These are phyloP conservation scores for Heteromeles arbutifolia DNA, from an alignment of 306 rosid species.

Conservation along the genomic window DNA sequence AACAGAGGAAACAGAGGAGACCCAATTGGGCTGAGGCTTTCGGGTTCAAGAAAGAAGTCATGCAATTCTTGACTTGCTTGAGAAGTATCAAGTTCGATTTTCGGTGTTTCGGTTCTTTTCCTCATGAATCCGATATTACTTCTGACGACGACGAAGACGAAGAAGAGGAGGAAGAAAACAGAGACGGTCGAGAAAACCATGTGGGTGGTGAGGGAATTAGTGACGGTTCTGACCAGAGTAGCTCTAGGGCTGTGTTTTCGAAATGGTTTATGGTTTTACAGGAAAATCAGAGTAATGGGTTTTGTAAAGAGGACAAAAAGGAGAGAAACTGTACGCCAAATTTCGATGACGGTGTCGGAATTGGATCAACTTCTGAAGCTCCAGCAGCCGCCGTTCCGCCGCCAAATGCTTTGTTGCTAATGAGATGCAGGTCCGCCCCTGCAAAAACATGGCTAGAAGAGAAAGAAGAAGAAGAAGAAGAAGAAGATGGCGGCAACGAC, in stretches of 20 bases:
- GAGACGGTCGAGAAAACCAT: slow-evolving; percentile 13
- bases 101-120: slow-evolving; percentile 65
- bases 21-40: slow-evolving; percentile 52
- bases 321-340: slow-evolving; percentile 2
- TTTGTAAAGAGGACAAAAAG: slow-evolving; percentile 23
- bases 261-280: slow-evolving; percentile 91
- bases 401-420: slow-evolving; percentile 73
- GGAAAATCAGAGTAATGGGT: slow-evolving; percentile 39
- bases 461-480: slow-evolving; percentile 14
- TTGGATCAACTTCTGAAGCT: not conserved
- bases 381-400: slow-evolving; percentile 46
- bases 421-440: slow-evolving; percentile 96
- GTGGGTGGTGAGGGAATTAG: slow-evolving; percentile 17
- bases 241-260: slow-evolving; percentile 53
- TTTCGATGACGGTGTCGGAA: not conserved
- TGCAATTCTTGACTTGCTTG: slow-evolving; percentile 78
- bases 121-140: slow-evolving; percentile 33
- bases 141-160: slow-evolving; percentile 49
- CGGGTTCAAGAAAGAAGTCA: slow-evolving; percentile 76
- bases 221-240: slow-evolving; percentile 30
- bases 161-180: slow-evolving; percentile 11
- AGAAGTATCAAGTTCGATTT: slow-evolving; percentile 59
- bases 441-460: slow-evolving; percentile 64
- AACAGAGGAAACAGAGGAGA: slow-evolving; percentile 46
- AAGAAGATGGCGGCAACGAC: not conserved